Evolutionary conservation across 192 early-diverging fungal species (phyloP), one percentile per base, ranked within the genome.

Genomic region (Podila minutissima): DNA sequence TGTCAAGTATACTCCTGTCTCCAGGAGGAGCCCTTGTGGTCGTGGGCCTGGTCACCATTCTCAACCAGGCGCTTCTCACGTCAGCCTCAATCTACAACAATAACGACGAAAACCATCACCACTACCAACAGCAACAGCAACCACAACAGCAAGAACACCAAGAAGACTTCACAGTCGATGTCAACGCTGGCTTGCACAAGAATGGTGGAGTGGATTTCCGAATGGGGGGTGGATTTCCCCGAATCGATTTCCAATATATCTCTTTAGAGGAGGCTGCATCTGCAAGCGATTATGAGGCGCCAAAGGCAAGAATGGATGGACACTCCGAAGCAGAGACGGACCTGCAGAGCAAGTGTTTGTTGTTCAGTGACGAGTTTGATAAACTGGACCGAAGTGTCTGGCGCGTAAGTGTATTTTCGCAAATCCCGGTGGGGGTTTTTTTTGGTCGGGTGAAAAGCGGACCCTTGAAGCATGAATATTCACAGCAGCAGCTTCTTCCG

Each of bases 301-400:
- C 1, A 6, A 4, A 55, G 6, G 50, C 4, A 4, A 22, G 19
- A 1, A 15, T 26, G 6, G 24, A n/a, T 55, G 53, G 6, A 24
- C 53, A 24, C 0, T 3, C 53, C 0, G 5, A 55, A 12, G 53
- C 0, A 2, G 53, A 24, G 53, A 29, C 29, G 29, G 53, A n/a
- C 22, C 20, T n/a, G 5, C 53, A 55, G 17, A 22, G 50, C 50
- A 55, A 55, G 8, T 26, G 31, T 12, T 81, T 73, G n/a, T 0
- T 81, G 3, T 81, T 81, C 33, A 41, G 35, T 29, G 77, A 81
- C 29, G 71, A 81, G 33, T 81, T 81, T 73, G 77, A 81, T n/a
- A 64, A 32, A n/a, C 35, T 81, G 55, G 71, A 81, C 49, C 68
- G 68, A 32, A 72, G 66, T 5, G 31, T 73, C 26, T 73, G 77